phyloP scores from a whole-genome alignment of 371 early-diverging fungal genomes.

The Coemansia linderi region DNA sequence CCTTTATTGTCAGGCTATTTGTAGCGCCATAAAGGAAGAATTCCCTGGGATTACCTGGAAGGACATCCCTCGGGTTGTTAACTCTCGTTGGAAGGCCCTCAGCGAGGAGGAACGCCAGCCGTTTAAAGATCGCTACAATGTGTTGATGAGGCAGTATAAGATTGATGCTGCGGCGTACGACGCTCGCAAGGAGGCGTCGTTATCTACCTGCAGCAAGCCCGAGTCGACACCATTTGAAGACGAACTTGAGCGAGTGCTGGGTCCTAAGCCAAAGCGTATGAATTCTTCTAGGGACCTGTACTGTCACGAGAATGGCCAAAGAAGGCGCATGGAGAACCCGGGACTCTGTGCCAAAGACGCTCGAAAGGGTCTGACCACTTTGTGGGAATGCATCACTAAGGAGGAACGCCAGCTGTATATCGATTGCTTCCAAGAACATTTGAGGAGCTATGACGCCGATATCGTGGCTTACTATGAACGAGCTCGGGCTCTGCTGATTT shows the following conservation, averaged over 20 bases:
- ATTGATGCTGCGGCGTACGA: not conserved
- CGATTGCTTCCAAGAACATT: too few relatives aligned
- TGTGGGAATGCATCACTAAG: too few relatives aligned
- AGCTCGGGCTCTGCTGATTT: too few relatives aligned
- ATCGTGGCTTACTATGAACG: too few relatives aligned
- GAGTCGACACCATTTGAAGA: not conserved
- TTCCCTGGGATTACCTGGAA: not conserved
- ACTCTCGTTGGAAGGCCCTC: not conserved
- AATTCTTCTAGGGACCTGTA: too few relatives aligned
- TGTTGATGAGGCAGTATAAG: not conserved
- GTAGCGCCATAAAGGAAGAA: not conserved
- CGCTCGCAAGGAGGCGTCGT: not conserved
- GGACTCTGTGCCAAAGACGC: not conserved
- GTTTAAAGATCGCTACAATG: not conserved
- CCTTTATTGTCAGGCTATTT: not conserved
- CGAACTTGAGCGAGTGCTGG: not conserved
- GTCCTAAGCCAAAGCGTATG: not conserved
- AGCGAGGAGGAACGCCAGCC: constrained; percentile 1
- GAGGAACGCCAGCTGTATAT: too few relatives aligned
- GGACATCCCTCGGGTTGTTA: not conserved
- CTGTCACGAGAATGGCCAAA: too few relatives aligned
- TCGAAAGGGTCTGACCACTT: too few relatives aligned
- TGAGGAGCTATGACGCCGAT: too few relatives aligned
- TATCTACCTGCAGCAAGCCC: not conserved
- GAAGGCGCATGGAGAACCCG: not conserved